Percentiles rank a stretch among this genome's conserved stretches.
Conservation (phyloP, 202 grass and related monocot species). For the Dendrocalamus latiflorus region DNA sequence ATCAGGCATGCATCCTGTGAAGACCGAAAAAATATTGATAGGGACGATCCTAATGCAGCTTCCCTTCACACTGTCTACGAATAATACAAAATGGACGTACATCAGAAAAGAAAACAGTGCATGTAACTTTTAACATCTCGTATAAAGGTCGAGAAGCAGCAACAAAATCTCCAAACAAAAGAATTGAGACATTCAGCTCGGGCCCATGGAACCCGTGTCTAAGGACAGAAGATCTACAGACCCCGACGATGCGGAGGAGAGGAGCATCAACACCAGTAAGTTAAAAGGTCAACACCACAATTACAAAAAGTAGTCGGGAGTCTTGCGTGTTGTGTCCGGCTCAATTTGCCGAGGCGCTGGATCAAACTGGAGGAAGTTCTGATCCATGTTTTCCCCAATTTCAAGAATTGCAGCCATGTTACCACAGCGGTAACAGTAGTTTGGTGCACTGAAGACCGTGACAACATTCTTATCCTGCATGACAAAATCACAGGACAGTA, state of each 20-base stretch:
- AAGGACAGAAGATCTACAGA: constrained; percentile 50
- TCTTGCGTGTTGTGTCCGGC: constrained; percentile 85
- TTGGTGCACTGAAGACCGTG: constrained; percentile 90
- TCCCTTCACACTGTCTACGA: constrained; percentile 34
- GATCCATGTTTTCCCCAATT: constrained; percentile 91
- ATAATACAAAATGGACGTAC: constrained; percentile 34
- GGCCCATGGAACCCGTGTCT: constrained; percentile 12
- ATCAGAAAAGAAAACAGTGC: constrained; percentile 4
- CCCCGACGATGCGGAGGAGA: constrained; percentile 5
- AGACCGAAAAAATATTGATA: background rate
- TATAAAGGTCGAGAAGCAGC: constrained; percentile 33
- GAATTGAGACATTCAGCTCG: constrained; percentile 40
- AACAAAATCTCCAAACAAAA: constrained; percentile 57
- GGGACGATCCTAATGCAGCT: constrained; percentile 24
- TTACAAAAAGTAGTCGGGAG: constrained; percentile 97
- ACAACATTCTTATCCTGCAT: constrained; percentile 94
- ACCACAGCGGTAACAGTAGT: constrained; percentile 94
- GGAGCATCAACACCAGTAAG: constrained; percentile 41
- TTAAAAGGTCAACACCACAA: constrained; percentile 49
- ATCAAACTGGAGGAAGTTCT: constrained; percentile 95
- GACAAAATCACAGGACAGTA: background rate
- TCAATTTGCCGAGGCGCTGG: constrained; percentile 87
- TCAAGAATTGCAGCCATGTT: constrained; percentile 98
- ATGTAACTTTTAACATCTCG: constrained; percentile 25
- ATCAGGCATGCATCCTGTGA: background rate